Evolutionary conservation across 108 stramenopile species (phyloP).

Genomic region (Chaetoceros tenuissimus): DNA sequence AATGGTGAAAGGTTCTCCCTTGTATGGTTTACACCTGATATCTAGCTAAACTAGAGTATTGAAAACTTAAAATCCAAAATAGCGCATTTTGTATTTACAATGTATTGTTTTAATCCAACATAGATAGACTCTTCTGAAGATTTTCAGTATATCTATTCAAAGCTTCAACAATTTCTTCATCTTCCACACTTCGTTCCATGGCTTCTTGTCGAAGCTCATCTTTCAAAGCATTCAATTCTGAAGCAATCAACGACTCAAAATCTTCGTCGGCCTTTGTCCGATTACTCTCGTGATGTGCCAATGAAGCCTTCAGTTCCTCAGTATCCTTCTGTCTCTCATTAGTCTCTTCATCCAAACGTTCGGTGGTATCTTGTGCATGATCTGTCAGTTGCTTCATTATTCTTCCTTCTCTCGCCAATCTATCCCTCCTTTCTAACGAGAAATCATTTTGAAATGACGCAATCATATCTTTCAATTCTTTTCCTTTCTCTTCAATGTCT

Average conservation of each 20-base stretch:
- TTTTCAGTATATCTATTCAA: conserved; percentile 86
- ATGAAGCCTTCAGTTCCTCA: conserved; percentile 44
- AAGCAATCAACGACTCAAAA: conserved; percentile 58
- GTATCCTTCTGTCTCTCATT: conserved; percentile 60
- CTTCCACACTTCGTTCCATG: conserved; percentile 67
- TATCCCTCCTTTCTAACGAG: conserved; percentile 63
- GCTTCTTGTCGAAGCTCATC: conserved; percentile 58
- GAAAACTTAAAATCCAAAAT: not conserved
- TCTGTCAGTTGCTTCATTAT: conserved; percentile 84
- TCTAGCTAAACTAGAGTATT: not conserved
- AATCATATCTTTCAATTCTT: conserved; percentile 46
- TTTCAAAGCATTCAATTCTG: conserved; percentile 62
- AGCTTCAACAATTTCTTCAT: conserved; percentile 84
- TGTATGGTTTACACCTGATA: conserved; percentile 87
- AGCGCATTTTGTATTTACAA: not conserved
- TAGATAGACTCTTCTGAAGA: conserved; percentile 75
- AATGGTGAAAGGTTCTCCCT: conserved; percentile 81
- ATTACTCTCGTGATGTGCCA: conserved; percentile 49
- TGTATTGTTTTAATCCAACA: conserved; percentile 9
- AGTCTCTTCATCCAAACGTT: conserved; percentile 57
- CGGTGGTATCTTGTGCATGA: conserved; percentile 60
- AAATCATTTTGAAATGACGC: conserved; percentile 51
- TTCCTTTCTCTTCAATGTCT: conserved; percentile 34
- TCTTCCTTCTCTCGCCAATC: conserved; percentile 76
- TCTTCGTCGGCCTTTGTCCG: conserved; percentile 50